A percentile compares a stretch with the other conserved stretches of the same genome.
Conservation (phyloP, 148 eudicot species). For the Dysphania ambrosioides region DNA sequence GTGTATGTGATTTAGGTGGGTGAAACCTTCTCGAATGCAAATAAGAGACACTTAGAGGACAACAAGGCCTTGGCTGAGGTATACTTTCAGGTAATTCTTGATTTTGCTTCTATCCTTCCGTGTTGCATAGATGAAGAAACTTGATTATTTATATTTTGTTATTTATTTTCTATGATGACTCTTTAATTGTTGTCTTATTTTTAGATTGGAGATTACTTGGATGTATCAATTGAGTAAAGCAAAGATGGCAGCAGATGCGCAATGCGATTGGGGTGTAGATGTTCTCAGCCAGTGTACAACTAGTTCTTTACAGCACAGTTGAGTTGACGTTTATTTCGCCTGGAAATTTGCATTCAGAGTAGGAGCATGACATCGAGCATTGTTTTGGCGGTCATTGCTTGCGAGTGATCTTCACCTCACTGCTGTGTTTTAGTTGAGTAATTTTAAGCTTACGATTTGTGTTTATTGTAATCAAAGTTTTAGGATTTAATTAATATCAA, state of each 20-base stretch:
- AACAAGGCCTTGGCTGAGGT: constrained; percentile 37
- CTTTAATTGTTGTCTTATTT: background rate
- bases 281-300: constrained; percentile 1
- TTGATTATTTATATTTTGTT: background rate
- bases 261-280: background rate
- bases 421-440: background rate
- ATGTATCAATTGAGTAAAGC: constrained; percentile 38
- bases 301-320: background rate
- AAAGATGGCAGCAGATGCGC: background rate
- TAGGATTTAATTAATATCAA: background rate
- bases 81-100: constrained; percentile 34
- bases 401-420: background rate
- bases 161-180: background rate
- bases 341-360: background rate
- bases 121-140: background rate
- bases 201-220: constrained; percentile 51
- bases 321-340: background rate
- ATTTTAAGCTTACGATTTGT: constrained; percentile 2
- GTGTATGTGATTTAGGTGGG: constrained; percentile 33
- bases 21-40: constrained; percentile 40
- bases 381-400: constrained; percentile 10
- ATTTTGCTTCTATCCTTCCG: background rate
- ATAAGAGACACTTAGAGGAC: constrained; percentile 41
- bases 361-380: constrained; percentile 6
- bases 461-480: constrained; percentile 5